phyloP scores from a whole-genome alignment of 345 rosid genomes.

The Linum lewisii region DNA sequence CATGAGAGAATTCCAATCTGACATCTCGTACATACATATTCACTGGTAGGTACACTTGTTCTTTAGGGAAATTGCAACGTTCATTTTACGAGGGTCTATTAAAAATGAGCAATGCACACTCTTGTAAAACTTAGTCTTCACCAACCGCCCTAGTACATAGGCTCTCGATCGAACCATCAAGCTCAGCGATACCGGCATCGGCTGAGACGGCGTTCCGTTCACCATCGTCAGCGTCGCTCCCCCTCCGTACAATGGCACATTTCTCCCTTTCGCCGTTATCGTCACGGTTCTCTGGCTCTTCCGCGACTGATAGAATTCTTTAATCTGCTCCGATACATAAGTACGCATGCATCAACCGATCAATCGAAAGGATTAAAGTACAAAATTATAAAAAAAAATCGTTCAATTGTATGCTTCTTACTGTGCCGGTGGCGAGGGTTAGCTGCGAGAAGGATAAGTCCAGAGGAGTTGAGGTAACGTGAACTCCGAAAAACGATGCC shows the following conservation, averaged over 20 bases:
- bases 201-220: conserved; percentile 37
- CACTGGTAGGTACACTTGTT: conserved; percentile 39
- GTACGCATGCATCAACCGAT: background rate
- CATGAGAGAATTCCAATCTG: too few species aligned
- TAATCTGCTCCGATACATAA: conserved; percentile 25
- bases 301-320: conserved; percentile 48
- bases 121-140: conserved; percentile 45
- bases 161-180: conserved; percentile 53
- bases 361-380: background rate
- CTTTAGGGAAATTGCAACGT: conserved; percentile 29
- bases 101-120: conserved; percentile 34
- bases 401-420: conserved; percentile 13
- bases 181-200: conserved; percentile 39
- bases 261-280: conserved; percentile 31
- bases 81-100: conserved; percentile 54
- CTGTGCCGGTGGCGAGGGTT: conserved; percentile 49
- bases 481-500: conserved; percentile 60
- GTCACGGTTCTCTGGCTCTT: conserved; percentile 45
- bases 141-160: conserved; percentile 48
- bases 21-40: too few species aligned
- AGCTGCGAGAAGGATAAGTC: conserved; percentile 54
- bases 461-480: conserved; percentile 46
- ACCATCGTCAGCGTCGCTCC: conserved; percentile 37
- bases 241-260: conserved; percentile 54
- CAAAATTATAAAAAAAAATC: background rate